Percentiles rank a stretch among this genome's conserved stretches.
Conservation (phyloP, 768 basidiomycete genomes). For the Calocera viscosa region DNA sequence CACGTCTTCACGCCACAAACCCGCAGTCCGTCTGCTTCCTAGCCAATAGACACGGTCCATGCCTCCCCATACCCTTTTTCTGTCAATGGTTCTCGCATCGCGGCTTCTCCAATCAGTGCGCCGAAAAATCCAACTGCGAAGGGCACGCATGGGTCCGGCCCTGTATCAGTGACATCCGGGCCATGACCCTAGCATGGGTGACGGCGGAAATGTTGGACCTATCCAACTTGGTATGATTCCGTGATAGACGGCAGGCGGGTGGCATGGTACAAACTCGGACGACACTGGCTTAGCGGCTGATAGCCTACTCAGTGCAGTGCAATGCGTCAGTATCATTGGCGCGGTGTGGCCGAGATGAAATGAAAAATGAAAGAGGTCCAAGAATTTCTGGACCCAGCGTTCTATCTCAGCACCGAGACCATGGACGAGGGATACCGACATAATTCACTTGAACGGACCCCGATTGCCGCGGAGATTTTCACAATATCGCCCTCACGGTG, state of each 20-base stretch:
- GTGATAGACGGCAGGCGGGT: too few relatives aligned
- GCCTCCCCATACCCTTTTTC: slow-evolving; percentile 50
- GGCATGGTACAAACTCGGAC: too few relatives aligned
- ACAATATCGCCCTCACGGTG: not conserved
- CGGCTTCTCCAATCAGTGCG: slow-evolving; percentile 40
- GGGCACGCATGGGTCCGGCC: slow-evolving; percentile 69
- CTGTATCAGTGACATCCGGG: slow-evolving; percentile 17
- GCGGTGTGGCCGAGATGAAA: not conserved
- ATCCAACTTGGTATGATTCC: not conserved
- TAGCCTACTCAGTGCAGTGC: not conserved
- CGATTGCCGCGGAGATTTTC: not conserved
- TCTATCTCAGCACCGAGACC: not conserved
- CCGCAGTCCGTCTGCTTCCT: slow-evolving; percentile 63
- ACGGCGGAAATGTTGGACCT: slow-evolving; percentile 45
- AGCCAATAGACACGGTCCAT: slow-evolving; percentile 50
- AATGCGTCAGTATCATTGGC: not conserved
- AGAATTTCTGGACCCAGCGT: not conserved
- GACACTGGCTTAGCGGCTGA: too few relatives aligned
- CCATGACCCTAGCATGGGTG: slow-evolving; percentile 40
- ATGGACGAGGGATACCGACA: not conserved
- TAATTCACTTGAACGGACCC: not conserved
- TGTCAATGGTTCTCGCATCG: slow-evolving; percentile 37
- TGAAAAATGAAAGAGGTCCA: not conserved
- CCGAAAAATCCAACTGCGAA: slow-evolving; percentile 73
- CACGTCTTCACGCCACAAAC: slow-evolving; percentile 62